Evolutionary conservation across 345 rosid species (phyloP).

Genomic region (Ceriops zippeliana): DNA sequence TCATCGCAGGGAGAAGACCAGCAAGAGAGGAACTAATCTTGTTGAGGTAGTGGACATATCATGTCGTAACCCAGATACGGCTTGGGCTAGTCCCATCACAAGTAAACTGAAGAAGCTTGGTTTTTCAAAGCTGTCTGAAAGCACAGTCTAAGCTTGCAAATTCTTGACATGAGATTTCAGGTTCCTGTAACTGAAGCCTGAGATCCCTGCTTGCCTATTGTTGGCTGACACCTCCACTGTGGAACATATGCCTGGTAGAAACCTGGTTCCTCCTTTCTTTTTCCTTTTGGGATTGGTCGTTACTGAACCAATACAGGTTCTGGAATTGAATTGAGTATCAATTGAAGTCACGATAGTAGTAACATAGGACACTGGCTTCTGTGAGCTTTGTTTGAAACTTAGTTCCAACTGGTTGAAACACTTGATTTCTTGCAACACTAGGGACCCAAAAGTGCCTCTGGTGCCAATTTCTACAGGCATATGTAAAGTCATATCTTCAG

Average conservation of each 20-base stretch:
- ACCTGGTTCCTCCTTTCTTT: constrained; percentile 42
- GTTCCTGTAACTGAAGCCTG: constrained; percentile 45
- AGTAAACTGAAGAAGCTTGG: constrained; percentile 86
- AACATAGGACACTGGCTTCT: constrained; percentile 23
- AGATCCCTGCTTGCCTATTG: constrained; percentile 32
- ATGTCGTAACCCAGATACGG: constrained; percentile 74
- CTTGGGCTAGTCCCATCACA: constrained; percentile 74
- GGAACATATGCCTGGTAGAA: constrained; percentile 52
- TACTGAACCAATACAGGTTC: constrained; percentile 23
- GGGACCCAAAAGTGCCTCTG: constrained; percentile 53
- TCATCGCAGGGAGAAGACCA: constrained; percentile 47
- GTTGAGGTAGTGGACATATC: constrained; percentile 86
- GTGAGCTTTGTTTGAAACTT: constrained; percentile 29
- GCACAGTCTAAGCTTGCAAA: constrained; percentile 50
- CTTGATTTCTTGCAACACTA: constrained; percentile 53
- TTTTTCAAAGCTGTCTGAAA: constrained; percentile 84
- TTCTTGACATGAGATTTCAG: constrained; percentile 53
- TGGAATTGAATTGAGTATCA: constrained; percentile 17
- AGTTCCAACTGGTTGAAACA: constrained; percentile 43
- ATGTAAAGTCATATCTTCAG: constrained; percentile 28
- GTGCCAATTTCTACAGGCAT: constrained; percentile 55
- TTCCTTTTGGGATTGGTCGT: constrained; percentile 43
- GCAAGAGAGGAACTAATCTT: constrained; percentile 56
- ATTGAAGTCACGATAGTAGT: constrained; percentile 22
- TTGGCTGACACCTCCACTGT: constrained; percentile 52